phyloP scores from a whole-genome alignment of 164 flowering plant species.

The Dillenia suffruticosa region DNA sequence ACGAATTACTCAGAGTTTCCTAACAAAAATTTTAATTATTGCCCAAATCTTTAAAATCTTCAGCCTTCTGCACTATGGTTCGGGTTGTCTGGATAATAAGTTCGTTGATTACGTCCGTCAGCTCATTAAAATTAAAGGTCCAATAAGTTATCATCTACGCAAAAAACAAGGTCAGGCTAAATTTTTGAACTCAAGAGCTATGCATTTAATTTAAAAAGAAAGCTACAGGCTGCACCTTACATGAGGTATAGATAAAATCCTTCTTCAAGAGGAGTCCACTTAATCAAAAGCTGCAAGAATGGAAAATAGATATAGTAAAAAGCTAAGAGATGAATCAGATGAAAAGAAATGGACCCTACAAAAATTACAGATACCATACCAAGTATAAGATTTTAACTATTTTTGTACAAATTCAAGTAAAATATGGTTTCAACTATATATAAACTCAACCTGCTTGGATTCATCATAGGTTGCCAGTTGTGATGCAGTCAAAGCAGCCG shows the following conservation, averaged over 20 bases:
- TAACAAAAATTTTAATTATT: no score
- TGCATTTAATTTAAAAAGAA: neutral
- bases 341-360: neutral
- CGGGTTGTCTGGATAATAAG: no score
- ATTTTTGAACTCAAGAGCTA: no score
- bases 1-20: no score
- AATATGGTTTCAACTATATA: slow-evolving; percentile 25
- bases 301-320: slow-evolving; percentile 3
- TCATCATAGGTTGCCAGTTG: slow-evolving; percentile 97
- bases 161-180: no score
- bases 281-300: slow-evolving; percentile 47
- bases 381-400: slow-evolving; percentile 21
- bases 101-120: no score
- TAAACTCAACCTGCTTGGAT: slow-evolving; percentile 78
- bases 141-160: no score
- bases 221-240: slow-evolving; percentile 32
- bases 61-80: no score
- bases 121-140: no score
- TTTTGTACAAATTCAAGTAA: slow-evolving; percentile 22
- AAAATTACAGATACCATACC: neutral
- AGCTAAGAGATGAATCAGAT: neutral
- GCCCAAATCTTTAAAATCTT: no score
- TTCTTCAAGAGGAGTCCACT: slow-evolving; percentile 72
- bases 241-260: slow-evolving; percentile 79
- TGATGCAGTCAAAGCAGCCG: slow-evolving; percentile 86